Evolutionary conservation across 1,139 yeast genomes (phyloP).

Genomic region (Scheffersomyces segobiensis): DNA sequence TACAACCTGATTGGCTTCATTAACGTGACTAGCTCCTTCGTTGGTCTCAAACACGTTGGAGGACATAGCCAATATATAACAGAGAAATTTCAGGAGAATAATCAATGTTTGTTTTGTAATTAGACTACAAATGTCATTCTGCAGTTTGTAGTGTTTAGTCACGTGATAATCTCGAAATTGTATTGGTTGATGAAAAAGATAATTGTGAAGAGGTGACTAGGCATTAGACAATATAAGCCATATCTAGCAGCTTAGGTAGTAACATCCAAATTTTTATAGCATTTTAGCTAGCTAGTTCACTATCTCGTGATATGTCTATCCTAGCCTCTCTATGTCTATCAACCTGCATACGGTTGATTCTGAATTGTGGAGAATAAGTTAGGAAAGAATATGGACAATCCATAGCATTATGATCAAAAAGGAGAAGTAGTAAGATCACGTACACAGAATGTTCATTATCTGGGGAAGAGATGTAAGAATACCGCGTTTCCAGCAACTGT

Average conservation of each 20-base stretch:
- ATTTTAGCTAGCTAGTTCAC: background rate
- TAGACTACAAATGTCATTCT: background rate
- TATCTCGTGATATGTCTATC: background rate
- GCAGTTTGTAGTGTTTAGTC: background rate
- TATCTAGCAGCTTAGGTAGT: background rate
- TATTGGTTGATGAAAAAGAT: background rate
- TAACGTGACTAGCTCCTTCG: slow-evolving; percentile 6
- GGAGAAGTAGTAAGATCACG: background rate
- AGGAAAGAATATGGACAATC: background rate
- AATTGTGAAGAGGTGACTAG: background rate
- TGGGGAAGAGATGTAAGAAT: background rate
- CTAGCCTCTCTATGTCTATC: background rate
- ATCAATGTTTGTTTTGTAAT: background rate
- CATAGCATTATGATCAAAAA: background rate
- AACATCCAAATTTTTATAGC: background rate
- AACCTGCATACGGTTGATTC: background rate
- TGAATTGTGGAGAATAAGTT: background rate
- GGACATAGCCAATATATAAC: slow-evolving; percentile 5
- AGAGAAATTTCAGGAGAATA: background rate
- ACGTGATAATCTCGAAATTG: background rate
- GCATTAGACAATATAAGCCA: no score
- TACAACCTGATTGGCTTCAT: slow-evolving; percentile 4
- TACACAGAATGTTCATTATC: background rate
- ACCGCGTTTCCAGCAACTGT: background rate
- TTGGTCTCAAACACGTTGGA: slow-evolving; percentile 12